These are phyloP conservation scores for Ceratobasidium sp. DNA, from an alignment of 1,284 basidiomycete species.

Conservation along the genomic window DNA sequence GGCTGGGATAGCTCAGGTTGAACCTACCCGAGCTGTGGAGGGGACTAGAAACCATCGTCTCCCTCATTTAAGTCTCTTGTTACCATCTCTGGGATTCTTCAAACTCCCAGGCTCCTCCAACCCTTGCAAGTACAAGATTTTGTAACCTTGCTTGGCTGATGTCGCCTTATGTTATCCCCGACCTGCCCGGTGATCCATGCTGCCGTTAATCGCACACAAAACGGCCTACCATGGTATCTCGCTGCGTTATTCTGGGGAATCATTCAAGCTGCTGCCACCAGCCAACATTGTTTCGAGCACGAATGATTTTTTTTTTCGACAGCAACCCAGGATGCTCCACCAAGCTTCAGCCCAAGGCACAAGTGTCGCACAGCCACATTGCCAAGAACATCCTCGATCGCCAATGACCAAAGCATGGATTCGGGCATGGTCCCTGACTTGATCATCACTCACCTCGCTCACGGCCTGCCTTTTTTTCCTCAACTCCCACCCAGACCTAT, in stretches of 20 bases:
- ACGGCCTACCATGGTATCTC: no score
- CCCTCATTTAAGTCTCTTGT: no score
- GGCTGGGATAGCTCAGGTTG: no score
- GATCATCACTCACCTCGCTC: background rate
- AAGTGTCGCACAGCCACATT: conserved; percentile 6
- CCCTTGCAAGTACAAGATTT: background rate
- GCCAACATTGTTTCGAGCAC: no score
- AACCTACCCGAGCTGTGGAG: no score
- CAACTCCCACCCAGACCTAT: background rate
- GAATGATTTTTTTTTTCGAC: background rate
- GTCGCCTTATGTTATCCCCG: background rate
- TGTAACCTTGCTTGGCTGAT: background rate
- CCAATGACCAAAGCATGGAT: conserved; percentile 11
- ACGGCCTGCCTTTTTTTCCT: background rate
- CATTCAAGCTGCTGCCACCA: no score
- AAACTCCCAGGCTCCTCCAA: background rate
- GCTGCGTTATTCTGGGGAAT: no score
- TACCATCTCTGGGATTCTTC: no score
- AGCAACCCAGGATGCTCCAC: background rate
- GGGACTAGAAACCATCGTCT: no score
- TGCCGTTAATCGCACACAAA: background rate
- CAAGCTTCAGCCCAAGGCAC: background rate
- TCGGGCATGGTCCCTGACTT: conserved; percentile 17
- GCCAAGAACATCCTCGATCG: conserved; percentile 13
- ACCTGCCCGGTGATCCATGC: conserved; percentile 5